Conservation (phyloP, 148 eudicot genomes). For the Dysphania ambrosioides region DNA sequence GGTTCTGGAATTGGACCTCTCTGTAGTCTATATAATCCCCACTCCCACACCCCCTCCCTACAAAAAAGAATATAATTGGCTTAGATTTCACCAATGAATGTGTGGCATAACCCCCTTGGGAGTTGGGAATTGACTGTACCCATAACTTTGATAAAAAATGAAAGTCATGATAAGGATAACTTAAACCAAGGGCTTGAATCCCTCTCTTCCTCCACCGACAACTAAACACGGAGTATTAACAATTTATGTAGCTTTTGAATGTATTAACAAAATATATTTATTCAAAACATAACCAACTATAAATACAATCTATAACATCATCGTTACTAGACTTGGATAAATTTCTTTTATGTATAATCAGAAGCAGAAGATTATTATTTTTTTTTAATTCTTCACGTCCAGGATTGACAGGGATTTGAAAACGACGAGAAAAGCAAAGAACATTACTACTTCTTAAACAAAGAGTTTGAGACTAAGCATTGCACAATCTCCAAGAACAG, state of each 20-base stretch:
- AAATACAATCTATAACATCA: no score
- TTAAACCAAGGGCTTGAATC: background rate
- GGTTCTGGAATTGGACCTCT: background rate
- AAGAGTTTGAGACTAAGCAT: background rate
- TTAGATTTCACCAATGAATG: background rate
- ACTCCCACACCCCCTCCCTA: background rate
- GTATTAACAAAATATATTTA: no score
- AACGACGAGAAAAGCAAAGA: background rate
- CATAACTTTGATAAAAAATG: no score
- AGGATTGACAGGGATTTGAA: no score
- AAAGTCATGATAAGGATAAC: background rate
- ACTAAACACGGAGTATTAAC: background rate
- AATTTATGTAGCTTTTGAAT: background rate
- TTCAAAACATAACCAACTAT: no score
- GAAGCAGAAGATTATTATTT: no score
- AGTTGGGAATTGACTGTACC: no score
- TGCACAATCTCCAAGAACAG: background rate
- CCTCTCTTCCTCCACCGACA: background rate
- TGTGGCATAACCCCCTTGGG: no score
- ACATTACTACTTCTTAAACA: background rate
- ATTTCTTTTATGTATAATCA: no score
- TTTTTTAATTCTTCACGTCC: no score
- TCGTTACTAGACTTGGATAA: no score
- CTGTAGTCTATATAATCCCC: background rate
- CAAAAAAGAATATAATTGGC: background rate